Evolutionary conservation across 768 basidiomycete species (phyloP), one percentile per base, ranked within the genome.

Genomic region (Suillus plorans): DNA sequence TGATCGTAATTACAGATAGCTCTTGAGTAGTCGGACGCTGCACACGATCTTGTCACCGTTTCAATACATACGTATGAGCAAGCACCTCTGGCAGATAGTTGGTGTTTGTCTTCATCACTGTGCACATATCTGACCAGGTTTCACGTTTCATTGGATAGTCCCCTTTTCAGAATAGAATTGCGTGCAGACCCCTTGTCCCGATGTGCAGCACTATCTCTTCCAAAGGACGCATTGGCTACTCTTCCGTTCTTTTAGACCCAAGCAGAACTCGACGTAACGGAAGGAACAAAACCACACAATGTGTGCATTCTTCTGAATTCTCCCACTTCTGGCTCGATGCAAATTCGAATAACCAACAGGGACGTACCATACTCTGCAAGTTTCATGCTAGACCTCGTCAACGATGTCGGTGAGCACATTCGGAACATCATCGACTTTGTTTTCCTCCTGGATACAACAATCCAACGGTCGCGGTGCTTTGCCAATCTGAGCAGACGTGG

Each of bases 1-100:
- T 31, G 72, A 44, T 36, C 13, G 0, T 22, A 18, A 39, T 37
- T 14, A 36, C 67, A 98, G 95, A 91, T 99, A 76, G 93, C 95
- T 2, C 82, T 99, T 18, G 97, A 99, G 76, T 99, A 96, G 96
- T 92, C 92, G 7, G 86, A 90, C 41, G 81, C 86, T 4, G 76
- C 85, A 2, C 85, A 91, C 69, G 94, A 97, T 74, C 82, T 99
- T 14, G 81, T 91, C n/a, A 97, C 97, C 0, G 90, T 99, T 18
- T 97, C 95, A 12, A 91, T 99, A 62, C 97, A 99, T 73, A 98
- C 97, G 8, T 99, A 97, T 73, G 97, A 99, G 78, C 85, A 96
- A 68, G 89, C 95, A 20, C 89, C 92, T 12, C 95, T 25, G 25
- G 25, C 25, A 98, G 73, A 84, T 97, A 71, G 89, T 92, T 70